These are phyloP conservation scores for Wickerhamiella bombiphila DNA, from an alignment of 805 yeast genomes.

Conservation along the genomic window DNA sequence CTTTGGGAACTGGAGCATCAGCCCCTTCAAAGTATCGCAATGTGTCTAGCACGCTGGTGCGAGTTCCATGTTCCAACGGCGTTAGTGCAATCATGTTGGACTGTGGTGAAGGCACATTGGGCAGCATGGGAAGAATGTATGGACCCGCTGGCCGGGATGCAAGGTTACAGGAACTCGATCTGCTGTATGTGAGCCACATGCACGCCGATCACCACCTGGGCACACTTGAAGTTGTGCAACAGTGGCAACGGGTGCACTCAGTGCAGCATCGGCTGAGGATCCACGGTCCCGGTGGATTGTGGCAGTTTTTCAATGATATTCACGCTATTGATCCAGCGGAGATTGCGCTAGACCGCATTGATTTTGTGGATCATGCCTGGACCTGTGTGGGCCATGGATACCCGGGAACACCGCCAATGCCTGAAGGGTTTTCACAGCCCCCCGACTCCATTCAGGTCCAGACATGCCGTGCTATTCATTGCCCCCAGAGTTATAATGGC, in stretches of 20 bases:
- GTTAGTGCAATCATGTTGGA: slow-evolving; percentile 47
- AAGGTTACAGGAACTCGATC: slow-evolving; percentile 44
- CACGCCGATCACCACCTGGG: slow-evolving; percentile 98
- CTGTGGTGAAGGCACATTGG: slow-evolving; percentile 91
- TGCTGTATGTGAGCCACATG: slow-evolving; percentile 69
- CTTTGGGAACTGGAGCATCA: slow-evolving; percentile 90
- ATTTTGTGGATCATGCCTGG: slow-evolving; percentile 47
- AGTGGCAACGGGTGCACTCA: slow-evolving; percentile 34
- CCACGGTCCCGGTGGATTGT: slow-evolving; percentile 63
- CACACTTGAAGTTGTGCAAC: slow-evolving; percentile 46
- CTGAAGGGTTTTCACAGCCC: not conserved
- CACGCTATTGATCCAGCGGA: slow-evolving; percentile 16
- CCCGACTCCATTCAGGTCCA: not conserved
- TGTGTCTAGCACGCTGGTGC: slow-evolving; percentile 64
- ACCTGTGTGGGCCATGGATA: slow-evolving; percentile 29
- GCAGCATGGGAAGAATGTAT: slow-evolving; percentile 49
- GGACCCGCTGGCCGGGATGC: slow-evolving; percentile 31
- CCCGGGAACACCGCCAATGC: not conserved
- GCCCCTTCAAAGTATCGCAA: slow-evolving; percentile 74
- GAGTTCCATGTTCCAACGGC: slow-evolving; percentile 37
- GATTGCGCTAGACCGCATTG: slow-evolving; percentile 29
- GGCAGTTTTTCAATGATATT: slow-evolving; percentile 59
- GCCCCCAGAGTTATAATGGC: slow-evolving; percentile 66
- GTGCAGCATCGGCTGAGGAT: slow-evolving; percentile 31
- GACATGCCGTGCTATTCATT: slow-evolving; percentile 72